Evolutionary conservation across 148 eudicot species (phyloP), one percentile per base, ranked within the genome.

Genomic region (Hydrangea macrophylla): DNA sequence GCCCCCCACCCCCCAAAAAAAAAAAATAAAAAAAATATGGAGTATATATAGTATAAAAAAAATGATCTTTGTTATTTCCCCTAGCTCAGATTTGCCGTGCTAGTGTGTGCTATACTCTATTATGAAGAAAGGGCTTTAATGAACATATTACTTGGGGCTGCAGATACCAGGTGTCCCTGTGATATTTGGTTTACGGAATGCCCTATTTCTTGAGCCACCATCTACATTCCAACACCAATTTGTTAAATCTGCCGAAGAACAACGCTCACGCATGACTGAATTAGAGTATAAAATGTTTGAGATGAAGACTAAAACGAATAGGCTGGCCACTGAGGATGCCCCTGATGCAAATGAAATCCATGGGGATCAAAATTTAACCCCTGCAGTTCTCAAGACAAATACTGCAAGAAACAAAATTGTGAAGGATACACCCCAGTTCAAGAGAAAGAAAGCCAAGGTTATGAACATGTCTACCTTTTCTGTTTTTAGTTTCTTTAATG

Each of bases 91-190:
- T n/a, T n/a, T n/a, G n/a, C n/a, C n/a, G n/a, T n/a, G n/a, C n/a
- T n/a, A n/a, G n/a, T n/a, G n/a, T n/a, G n/a, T n/a, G n/a, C n/a
- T n/a, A n/a, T n/a, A n/a, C n/a, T n/a, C n/a, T n/a, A n/a, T n/a
- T n/a, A n/a, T n/a, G n/a, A n/a, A n/a, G n/a, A n/a, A n/a, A n/a
- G n/a, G n/a, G n/a, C n/a, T n/a, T n/a, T n/a, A n/a, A n/a, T n/a
- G n/a, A n/a, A n/a, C n/a, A n/a, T n/a, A n/a, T n/a, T n/a, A n/a
- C n/a, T n/a, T n/a, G n/a, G n/a, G n/a, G 18, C 24, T 53, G 45
- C 81, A 92, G 96, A 67, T 88, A 57, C 92, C 96, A 26, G 94
- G 87, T 75, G 92, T 90, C 24, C 98, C 96, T 24, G 55, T 86
- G 64, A 77, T 92, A 63, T 92, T 68, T 80, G 98, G 85, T 74